phyloP scores from a whole-genome alignment of 768 basidiomycete genomes.

The Suillus paluster region DNA sequence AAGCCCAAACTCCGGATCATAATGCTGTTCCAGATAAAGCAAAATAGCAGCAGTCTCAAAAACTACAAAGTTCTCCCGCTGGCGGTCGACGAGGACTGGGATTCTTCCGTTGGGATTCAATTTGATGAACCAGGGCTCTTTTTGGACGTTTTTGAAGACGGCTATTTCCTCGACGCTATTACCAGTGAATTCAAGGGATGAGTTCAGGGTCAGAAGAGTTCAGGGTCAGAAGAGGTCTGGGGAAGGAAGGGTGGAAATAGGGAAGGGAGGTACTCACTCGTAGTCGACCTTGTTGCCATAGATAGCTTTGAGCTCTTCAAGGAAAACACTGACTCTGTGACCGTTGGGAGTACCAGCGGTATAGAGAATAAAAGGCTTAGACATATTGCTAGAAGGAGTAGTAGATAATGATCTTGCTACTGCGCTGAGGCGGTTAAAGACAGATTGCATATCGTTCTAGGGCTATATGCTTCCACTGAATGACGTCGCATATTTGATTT shows the following conservation, averaged over 20 bases:
- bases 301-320: constrained; percentile 61
- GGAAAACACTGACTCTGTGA: constrained; percentile 50
- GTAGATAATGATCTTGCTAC: constrained; percentile 1
- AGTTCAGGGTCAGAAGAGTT: no score
- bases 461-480: not conserved
- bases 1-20: constrained; percentile 47
- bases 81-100: constrained; percentile 39
- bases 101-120: constrained; percentile 49
- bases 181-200: no score
- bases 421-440: constrained; percentile 1
- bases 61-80: constrained; percentile 34
- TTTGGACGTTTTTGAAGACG: constrained; percentile 23
- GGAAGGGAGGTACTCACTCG: constrained; percentile 33
- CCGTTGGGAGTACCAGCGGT: constrained; percentile 62
- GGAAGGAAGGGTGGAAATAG: constrained; percentile 17
- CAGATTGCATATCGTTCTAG: not conserved
- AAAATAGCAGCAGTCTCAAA: constrained; percentile 53
- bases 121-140: constrained; percentile 41
- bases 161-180: constrained; percentile 27
- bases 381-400: constrained; percentile 21
- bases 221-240: no score
- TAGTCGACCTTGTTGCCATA: constrained; percentile 40
- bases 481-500: not conserved
- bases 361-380: constrained; percentile 53
- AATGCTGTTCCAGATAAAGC: constrained; percentile 47